Evolutionary conservation across 2,329 filamentous ascomycete species (phyloP).

Genomic region (Fusarium sp.): DNA sequence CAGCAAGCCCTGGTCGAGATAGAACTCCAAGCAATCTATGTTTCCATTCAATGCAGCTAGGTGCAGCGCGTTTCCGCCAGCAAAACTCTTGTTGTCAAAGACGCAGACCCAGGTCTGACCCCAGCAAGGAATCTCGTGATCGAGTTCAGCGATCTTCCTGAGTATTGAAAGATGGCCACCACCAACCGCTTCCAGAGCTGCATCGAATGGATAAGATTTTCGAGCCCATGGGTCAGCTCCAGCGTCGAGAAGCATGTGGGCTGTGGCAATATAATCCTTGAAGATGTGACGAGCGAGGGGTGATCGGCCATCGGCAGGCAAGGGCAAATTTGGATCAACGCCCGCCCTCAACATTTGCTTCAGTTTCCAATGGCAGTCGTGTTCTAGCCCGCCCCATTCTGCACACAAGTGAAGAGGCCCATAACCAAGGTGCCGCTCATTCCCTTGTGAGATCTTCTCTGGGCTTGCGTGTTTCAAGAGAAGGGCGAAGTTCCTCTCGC

Average conservation of each 20-base stretch:
- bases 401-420: background rate
- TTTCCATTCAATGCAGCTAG: background rate
- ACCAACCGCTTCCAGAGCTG: background rate
- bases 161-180: background rate
- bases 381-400: fast-evolving
- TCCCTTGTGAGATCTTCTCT: background rate
- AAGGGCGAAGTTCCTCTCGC: background rate
- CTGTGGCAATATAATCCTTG: background rate
- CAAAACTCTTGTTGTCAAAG: background rate
- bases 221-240: slow-evolving; percentile 14
- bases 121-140: background rate
- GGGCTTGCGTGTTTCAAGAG: background rate
- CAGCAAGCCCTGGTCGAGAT: background rate
- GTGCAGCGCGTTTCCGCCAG: slow-evolving; percentile 4
- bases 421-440: background rate
- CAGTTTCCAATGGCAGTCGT: background rate
- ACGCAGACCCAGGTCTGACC: background rate
- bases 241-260: background rate
- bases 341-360: background rate
- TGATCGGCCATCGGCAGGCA: background rate
- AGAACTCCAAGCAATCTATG: background rate
- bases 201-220: background rate
- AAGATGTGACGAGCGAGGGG: background rate
- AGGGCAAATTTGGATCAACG: background rate
- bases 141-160: background rate